phyloP scores from a whole-genome alignment of 768 basidiomycete species.

The Russula griseocarnosa region DNA sequence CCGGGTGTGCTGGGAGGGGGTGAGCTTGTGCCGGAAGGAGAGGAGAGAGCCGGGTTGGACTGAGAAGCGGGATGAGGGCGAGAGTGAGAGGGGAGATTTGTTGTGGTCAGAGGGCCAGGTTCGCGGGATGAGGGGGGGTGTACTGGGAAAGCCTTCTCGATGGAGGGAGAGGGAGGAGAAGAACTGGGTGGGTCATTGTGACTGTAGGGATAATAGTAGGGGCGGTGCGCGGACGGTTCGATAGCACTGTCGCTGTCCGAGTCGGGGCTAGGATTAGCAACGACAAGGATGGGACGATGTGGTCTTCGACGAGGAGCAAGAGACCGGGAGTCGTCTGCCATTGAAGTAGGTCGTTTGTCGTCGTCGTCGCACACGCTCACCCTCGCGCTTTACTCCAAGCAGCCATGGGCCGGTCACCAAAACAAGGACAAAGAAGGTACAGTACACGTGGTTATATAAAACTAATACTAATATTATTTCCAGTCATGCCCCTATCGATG shows the following conservation, averaged over 20 bases:
- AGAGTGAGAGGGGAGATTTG: constrained; percentile 35
- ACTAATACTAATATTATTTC: background rate
- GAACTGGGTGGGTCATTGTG: constrained; percentile 33
- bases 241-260: constrained; percentile 41
- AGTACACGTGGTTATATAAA: background rate
- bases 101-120: constrained; percentile 38
- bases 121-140: constrained; percentile 30
- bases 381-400: constrained; percentile 6
- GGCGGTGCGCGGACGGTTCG: constrained; percentile 25
- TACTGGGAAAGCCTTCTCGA: constrained; percentile 30
- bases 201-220: constrained; percentile 28
- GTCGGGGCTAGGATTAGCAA: constrained; percentile 60
- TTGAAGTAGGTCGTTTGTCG: constrained; percentile 28
- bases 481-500: constrained; percentile 1
- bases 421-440: background rate
- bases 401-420: background rate
- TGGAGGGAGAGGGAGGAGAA: constrained; percentile 33
- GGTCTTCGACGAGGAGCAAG: constrained; percentile 32
- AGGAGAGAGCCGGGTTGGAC: constrained; percentile 58
- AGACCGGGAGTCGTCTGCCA: constrained; percentile 60
- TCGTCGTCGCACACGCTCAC: constrained; percentile 11
- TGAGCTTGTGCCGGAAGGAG: constrained; percentile 66
- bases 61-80: constrained; percentile 35
- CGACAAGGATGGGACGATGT: constrained; percentile 44
- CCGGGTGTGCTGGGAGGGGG: constrained; percentile 67